A percentile compares a stretch with the other conserved stretches of the same genome.
Conservation (phyloP, 2,329 filamentous ascomycete genomes). For the Ampelomyces quisqualis region DNA sequence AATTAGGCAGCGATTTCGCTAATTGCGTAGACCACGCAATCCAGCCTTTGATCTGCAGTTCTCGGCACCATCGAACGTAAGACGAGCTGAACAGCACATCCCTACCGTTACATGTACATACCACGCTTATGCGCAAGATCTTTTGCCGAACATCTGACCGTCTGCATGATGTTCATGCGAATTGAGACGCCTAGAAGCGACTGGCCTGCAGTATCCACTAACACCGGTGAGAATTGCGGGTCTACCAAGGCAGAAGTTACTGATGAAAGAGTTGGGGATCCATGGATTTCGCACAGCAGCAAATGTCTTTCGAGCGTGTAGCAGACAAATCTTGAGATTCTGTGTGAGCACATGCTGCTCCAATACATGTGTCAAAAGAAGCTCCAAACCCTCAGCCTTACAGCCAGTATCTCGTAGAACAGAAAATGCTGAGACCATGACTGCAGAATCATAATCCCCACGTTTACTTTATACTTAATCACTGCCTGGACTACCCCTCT, state of each 20-base stretch:
- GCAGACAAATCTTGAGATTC: background rate
- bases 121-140: conserved; percentile 14
- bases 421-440: background rate
- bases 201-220: conserved; percentile 25
- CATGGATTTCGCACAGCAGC: background rate
- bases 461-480: background rate
- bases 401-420: background rate
- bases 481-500: background rate
- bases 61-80: conserved; percentile 29
- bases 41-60: conserved; percentile 14
- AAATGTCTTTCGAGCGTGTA: too few relatives aligned
- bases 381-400: too few relatives aligned
- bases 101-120: conserved; percentile 10
- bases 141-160: conserved; percentile 25
- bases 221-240: conserved; percentile 33
- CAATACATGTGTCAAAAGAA: background rate
- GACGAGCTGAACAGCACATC: conserved; percentile 27
- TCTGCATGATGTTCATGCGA: conserved; percentile 18
- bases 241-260: conserved; percentile 34
- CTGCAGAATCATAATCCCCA: background rate
- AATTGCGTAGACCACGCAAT: conserved; percentile 7
- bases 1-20: conserved; percentile 29
- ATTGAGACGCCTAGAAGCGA: conserved; percentile 7
- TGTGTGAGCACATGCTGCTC: conserved; percentile 11
- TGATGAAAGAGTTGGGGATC: conserved; percentile 17